Evolutionary conservation across 805 yeast species (phyloP).

Genomic region (Metschnikowia gruessii): DNA sequence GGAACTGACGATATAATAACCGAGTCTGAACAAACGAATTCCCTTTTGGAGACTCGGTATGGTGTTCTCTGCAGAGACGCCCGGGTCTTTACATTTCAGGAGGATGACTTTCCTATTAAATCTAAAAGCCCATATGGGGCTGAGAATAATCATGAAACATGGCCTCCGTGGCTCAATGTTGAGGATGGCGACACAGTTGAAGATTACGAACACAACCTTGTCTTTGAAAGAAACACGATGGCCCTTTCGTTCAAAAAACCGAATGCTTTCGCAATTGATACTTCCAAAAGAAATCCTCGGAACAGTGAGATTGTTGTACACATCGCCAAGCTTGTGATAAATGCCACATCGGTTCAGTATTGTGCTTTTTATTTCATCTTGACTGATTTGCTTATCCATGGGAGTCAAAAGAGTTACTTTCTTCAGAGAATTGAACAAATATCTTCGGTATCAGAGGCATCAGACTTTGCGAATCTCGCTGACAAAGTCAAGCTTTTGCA

Average conservation of each 20-base stretch:
- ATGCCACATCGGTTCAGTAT: constrained; percentile 39
- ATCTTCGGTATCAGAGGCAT: constrained; percentile 33
- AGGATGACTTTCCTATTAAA: constrained; percentile 23
- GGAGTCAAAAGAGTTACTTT: constrained; percentile 26
- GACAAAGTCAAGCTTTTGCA: constrained; percentile 31
- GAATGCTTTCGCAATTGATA: constrained; percentile 45
- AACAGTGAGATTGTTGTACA: constrained; percentile 31
- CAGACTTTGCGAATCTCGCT: constrained; percentile 38
- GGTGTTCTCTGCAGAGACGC: constrained; percentile 57
- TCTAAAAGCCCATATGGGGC: constrained; percentile 7
- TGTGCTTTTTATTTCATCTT: constrained; percentile 34
- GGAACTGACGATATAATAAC: constrained; percentile 37
- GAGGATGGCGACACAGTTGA: constrained; percentile 28
- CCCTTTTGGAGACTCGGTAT: constrained; percentile 52
- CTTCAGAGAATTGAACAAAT: constrained; percentile 42
- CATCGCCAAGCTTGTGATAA: constrained; percentile 37
- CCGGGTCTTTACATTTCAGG: constrained; percentile 50
- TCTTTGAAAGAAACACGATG: constrained; percentile 35
- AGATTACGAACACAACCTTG: constrained; percentile 25
- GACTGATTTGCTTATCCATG: constrained; percentile 35
- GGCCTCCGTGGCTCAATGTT: constrained; percentile 24
- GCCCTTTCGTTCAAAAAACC: constrained; percentile 50
- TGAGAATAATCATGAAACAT: background rate
- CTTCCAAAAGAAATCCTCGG: constrained; percentile 19
- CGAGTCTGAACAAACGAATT: constrained; percentile 33